Evolutionary conservation across 202 grass and related monocot species (phyloP).

Genomic region (Eragrostis tef): DNA sequence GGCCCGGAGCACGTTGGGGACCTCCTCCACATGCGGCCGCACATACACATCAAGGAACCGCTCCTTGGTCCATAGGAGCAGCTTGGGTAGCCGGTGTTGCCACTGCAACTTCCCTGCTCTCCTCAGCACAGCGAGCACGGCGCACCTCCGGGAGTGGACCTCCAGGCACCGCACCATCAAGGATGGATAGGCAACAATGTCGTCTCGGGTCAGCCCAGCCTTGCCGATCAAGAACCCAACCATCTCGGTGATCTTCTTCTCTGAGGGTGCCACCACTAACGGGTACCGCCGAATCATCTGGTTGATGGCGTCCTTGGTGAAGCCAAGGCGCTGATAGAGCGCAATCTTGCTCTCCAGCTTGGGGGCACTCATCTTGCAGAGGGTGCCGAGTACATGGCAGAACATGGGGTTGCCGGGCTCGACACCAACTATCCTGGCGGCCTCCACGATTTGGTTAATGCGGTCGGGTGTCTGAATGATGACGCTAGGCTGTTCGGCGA

Average conservation of each 20-base stretch:
- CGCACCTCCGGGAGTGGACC: constrained; percentile 16
- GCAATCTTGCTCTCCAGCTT: constrained; percentile 43
- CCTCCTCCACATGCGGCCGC: background rate
- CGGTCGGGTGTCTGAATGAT: constrained; percentile 23
- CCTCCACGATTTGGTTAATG: constrained; percentile 23
- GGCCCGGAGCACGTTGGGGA: constrained; percentile 30
- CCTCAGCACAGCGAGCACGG: constrained; percentile 47
- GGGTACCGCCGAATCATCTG: constrained; percentile 29
- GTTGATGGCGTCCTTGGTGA: constrained; percentile 11
- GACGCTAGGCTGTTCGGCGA: constrained; percentile 20
- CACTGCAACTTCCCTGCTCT: constrained; percentile 24
- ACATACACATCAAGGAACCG: constrained; percentile 25
- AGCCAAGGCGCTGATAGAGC: constrained; percentile 28
- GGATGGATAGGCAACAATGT: constrained; percentile 1
- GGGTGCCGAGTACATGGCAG: background rate
- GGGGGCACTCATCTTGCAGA: constrained; percentile 27
- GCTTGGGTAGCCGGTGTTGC: background rate
- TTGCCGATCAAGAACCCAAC: constrained; percentile 27
- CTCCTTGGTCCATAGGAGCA: background rate
- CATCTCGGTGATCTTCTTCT: constrained; percentile 25
- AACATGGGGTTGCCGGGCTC: constrained; percentile 24
- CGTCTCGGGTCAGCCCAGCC: constrained; percentile 33
- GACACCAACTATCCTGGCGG: constrained; percentile 27
- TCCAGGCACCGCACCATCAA: background rate
- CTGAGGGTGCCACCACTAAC: background rate